These are phyloP conservation scores for Aspergillus floridensis DNA, from an alignment of 2,329 filamentous ascomycete species.

Conservation along the genomic window DNA sequence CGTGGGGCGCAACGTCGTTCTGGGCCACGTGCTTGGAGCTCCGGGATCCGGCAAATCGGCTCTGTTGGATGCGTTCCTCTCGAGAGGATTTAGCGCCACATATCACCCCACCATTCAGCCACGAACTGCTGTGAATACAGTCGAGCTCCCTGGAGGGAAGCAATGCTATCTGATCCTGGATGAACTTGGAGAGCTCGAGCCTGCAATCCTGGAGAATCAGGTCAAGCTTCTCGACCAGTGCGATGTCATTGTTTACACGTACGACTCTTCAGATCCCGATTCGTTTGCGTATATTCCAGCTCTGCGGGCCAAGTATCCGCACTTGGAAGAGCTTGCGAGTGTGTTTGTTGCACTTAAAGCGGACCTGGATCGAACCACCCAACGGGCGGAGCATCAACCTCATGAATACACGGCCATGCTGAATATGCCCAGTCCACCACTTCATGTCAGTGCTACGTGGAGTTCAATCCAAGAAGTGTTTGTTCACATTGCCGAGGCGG, in stretches of 20 bases:
- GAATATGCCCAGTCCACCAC: slow-evolving; percentile 78
- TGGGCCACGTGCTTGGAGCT: slow-evolving; percentile 88
- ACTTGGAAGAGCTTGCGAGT: slow-evolving; percentile 83
- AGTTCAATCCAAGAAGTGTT: slow-evolving; percentile 91
- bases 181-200: slow-evolving; percentile 92
- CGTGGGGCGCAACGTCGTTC: slow-evolving; percentile 89
- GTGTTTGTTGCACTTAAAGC: slow-evolving; percentile 94
- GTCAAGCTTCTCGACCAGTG: slow-evolving; percentile 80
- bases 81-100: slow-evolving; percentile 75
- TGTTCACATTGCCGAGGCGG: slow-evolving; percentile 84
- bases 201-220: slow-evolving; percentile 88
- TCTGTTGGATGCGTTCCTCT: slow-evolving; percentile 85
- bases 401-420: slow-evolving; percentile 83
- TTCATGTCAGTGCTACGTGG: slow-evolving; percentile 96
- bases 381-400: slow-evolving; percentile 84
- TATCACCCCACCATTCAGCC: slow-evolving; percentile 96
- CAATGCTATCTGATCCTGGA: slow-evolving; percentile 96
- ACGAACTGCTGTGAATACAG: slow-evolving; percentile 88
- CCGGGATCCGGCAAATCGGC: slow-evolving; percentile 86
- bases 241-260: slow-evolving; percentile 91
- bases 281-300: slow-evolving; percentile 90
- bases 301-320: slow-evolving; percentile 72
- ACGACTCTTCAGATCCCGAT: slow-evolving; percentile 95
- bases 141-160: slow-evolving; percentile 91
- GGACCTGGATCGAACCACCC: slow-evolving; percentile 94